Base-by-base conservation (phyloP, 2,329 filamentous ascomycete species). In the Aureobasidium sp. region DNA sequence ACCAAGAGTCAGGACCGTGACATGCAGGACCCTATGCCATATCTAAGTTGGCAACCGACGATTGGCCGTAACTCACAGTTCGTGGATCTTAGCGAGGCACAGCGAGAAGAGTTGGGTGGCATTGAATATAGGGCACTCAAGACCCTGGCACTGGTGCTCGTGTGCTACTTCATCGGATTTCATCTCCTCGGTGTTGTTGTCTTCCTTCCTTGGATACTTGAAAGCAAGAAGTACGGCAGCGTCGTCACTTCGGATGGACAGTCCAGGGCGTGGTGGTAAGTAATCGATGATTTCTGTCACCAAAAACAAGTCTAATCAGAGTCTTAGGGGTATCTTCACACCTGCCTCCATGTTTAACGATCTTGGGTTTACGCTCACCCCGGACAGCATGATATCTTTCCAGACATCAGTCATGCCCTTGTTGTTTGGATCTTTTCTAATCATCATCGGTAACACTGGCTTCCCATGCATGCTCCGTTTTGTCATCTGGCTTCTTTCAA, bases 41-140 rank as follows among this genome's bases (percentile, higher is more conserved):
- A 99, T 73, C 82, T 99, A 57, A 97, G 91, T 73, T 97, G 91
- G 83, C 87, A 92, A 63, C 91, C 94, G 2, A 99, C 94, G 0
- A 83, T 97, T 59, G 93, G 89, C 27, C 86, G 94, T 65, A 99
- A 99, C 72, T 97, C 93, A 13, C 88, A 90, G 42, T 99, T 97
- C 70, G 82, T 94, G 11, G 90, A 92, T 67, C 75, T 99, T 66
- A 90, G 88, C 0, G 88, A 96, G 67, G 91, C 94, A 66, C 91
- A 99, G 74, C 85, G 94, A 66, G 92, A 99, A 71, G 94, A 97
- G 74, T 78, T 99, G 2, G 94, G 94, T 11, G 94, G 94, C 25
- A 96, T 99, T 65, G 94, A 99, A 73, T 99, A 99, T 70, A 87
- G 94, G 6, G 90, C 92, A 0, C 74, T 99, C 63, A 95, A 96